A percentile compares a stretch with the other conserved stretches of the same genome.
Evolutionary conservation across 345 rosid species (phyloP).

Genomic region (Gossypium turneri): DNA sequence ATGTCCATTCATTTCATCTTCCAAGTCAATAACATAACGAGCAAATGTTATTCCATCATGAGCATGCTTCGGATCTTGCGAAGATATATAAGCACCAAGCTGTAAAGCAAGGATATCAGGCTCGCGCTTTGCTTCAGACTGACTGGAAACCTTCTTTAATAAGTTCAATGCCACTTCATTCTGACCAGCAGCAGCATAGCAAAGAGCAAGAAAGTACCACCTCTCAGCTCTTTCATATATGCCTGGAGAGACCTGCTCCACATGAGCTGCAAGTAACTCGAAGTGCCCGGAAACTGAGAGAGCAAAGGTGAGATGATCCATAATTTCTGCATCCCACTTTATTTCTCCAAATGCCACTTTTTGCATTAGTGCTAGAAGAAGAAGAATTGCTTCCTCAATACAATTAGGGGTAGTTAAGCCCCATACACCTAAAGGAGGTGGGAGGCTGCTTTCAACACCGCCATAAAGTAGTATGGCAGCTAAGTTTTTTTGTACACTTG

Average conservation of each 20-base stretch:
- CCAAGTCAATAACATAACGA: conserved; percentile 41
- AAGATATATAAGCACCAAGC: conserved; percentile 80
- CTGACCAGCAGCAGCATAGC: conserved; percentile 75
- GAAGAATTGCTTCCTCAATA: conserved; percentile 82
- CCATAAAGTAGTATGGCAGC: conserved; percentile 74
- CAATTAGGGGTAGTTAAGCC: conserved; percentile 42
- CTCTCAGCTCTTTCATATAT: conserved; percentile 66
- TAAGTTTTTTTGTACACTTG: conserved; percentile 68
- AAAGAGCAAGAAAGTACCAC: conserved; percentile 88
- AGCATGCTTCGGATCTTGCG: conserved; percentile 58
- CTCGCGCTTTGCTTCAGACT: conserved; percentile 61
- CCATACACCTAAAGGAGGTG: conserved; percentile 33
- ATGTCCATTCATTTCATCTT: conserved; percentile 38
- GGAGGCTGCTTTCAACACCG: conserved; percentile 59
- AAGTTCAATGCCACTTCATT: conserved; percentile 70
- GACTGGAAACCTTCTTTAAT: conserved; percentile 52
- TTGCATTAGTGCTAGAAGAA: conserved; percentile 64
- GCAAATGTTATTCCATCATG: conserved; percentile 61
- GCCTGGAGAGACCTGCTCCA: conserved; percentile 74
- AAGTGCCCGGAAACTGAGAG: conserved; percentile 67
- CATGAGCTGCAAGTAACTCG: conserved; percentile 62
- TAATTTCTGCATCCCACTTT: conserved; percentile 78
- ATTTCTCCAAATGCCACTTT: conserved; percentile 63
- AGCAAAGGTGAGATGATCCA: conserved; percentile 77
- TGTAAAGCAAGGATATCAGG: conserved; percentile 54